Conservation (phyloP, 1,284 basidiomycete species). For the Heterobasidion parviporum region DNA sequence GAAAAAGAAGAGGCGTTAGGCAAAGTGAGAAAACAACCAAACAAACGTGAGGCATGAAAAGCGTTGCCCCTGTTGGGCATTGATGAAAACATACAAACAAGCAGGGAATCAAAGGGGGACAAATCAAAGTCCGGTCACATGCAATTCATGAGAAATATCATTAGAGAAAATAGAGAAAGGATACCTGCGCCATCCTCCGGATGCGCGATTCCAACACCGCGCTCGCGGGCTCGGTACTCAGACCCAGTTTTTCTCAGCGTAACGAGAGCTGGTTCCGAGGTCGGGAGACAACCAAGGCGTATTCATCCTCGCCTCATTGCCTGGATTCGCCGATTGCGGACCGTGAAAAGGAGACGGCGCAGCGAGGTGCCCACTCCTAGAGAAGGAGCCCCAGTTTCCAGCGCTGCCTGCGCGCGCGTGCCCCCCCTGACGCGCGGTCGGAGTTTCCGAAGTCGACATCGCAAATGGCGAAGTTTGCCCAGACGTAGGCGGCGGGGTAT, state of each 20-base stretch:
- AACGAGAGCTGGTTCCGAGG: constrained; percentile 43
- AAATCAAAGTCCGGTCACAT: constrained; percentile 4
- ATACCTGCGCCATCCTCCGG: background rate
- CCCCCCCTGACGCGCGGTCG: constrained; percentile 40
- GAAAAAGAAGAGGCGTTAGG: constrained; percentile 21
- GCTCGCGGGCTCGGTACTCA: constrained; percentile 20
- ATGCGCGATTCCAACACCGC: background rate
- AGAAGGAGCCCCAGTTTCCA: constrained; percentile 64
- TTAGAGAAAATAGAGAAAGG: constrained; percentile 5
- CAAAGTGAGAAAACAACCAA: constrained; percentile 4
- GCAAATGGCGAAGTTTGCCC: constrained; percentile 39
- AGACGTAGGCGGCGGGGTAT: constrained; percentile 34
- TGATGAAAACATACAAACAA: background rate
- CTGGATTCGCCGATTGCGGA: constrained; percentile 46
- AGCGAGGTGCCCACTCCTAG: constrained; percentile 44
- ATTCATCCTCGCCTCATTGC: constrained; percentile 37
- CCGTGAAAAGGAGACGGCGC: constrained; percentile 30
- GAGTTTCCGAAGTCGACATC: constrained; percentile 24
- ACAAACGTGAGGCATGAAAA: constrained; percentile 5
- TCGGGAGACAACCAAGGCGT: constrained; percentile 65
- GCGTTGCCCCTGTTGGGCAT: constrained; percentile 1
- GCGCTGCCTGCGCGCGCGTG: constrained; percentile 71
- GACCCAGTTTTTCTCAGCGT: constrained; percentile 57
- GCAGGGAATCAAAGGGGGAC: background rate
- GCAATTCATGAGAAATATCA: constrained; percentile 2